A percentile compares a stretch with the other conserved stretches of the same genome.
These are phyloP conservation scores for Thalassiosira mediterranea DNA, from an alignment of 352 stramenopile species.

Conservation along the genomic window DNA sequence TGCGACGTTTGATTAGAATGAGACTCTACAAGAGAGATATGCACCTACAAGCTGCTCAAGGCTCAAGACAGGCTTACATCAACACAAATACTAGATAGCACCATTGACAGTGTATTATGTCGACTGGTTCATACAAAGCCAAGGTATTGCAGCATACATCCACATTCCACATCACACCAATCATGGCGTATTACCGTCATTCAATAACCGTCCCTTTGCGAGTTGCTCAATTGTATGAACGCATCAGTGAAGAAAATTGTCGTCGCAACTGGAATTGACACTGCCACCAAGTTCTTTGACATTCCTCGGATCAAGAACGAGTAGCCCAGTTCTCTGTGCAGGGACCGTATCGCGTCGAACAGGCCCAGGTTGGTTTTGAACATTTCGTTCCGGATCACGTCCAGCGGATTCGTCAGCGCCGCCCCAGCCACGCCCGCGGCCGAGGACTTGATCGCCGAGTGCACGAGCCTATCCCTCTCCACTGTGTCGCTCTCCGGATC, in stretches of 20 bases:
- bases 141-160: no score
- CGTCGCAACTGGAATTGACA: constrained; percentile 85
- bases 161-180: no score
- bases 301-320: constrained; percentile 80
- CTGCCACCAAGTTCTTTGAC: constrained; percentile 87
- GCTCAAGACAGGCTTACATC: no score
- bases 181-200: not conserved
- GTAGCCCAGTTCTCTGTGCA: constrained; percentile 70
- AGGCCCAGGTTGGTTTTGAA: constrained; percentile 86
- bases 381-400: constrained; percentile 90
- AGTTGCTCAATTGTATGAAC: constrained; percentile 70
- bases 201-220: constrained; percentile 11
- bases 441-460: constrained; percentile 80
- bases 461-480: constrained; percentile 64
- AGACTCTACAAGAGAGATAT: no score
- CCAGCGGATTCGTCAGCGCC: constrained; percentile 87
- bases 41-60: no score
- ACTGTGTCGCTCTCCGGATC: constrained; percentile 66
- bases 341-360: constrained; percentile 51
- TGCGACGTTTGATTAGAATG: no score
- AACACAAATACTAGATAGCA: not conserved
- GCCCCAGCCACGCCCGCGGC: constrained; percentile 83
- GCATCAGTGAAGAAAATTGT: constrained; percentile 90
- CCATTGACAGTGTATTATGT: not conserved
- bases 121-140: no score